phyloP scores from a whole-genome alignment of 805 yeast species.

The Metschnikowia gruessii region DNA sequence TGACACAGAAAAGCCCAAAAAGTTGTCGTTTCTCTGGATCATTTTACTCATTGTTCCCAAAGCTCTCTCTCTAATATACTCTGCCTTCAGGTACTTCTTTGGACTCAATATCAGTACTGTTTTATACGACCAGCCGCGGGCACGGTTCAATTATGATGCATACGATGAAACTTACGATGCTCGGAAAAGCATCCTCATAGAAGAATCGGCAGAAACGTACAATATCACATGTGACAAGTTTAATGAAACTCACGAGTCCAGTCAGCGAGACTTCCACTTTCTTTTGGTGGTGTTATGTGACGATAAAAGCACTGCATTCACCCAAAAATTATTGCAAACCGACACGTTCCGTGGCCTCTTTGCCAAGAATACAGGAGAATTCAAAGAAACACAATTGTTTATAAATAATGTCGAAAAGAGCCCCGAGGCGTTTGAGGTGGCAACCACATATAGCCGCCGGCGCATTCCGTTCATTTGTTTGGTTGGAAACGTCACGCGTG shows the following conservation, averaged over 20 bases:
- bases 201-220: constrained; percentile 4
- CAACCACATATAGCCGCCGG: constrained; percentile 28
- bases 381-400: constrained; percentile 30
- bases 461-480: constrained; percentile 38
- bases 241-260: constrained; percentile 29
- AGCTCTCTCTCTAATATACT: constrained; percentile 41
- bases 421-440: constrained; percentile 41
- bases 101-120: constrained; percentile 16
- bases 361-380: constrained; percentile 22
- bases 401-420: constrained; percentile 30
- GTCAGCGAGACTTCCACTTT: constrained; percentile 33
- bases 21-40: constrained; percentile 39
- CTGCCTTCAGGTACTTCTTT: constrained; percentile 29
- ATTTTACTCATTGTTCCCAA: constrained; percentile 56
- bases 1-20: constrained; percentile 11
- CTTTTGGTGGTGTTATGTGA: constrained; percentile 33
- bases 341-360: constrained; percentile 21
- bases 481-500: constrained; percentile 35
- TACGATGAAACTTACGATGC: constrained; percentile 22
- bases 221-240: constrained; percentile 21
- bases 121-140: constrained; percentile 23
- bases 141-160: constrained; percentile 26
- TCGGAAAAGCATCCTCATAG: neutral
- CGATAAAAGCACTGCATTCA: constrained; percentile 22
- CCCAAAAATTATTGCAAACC: constrained; percentile 16